phyloP scores from a whole-genome alignment of 1,139 yeast species.

The Kodamaea derodonti region DNA sequence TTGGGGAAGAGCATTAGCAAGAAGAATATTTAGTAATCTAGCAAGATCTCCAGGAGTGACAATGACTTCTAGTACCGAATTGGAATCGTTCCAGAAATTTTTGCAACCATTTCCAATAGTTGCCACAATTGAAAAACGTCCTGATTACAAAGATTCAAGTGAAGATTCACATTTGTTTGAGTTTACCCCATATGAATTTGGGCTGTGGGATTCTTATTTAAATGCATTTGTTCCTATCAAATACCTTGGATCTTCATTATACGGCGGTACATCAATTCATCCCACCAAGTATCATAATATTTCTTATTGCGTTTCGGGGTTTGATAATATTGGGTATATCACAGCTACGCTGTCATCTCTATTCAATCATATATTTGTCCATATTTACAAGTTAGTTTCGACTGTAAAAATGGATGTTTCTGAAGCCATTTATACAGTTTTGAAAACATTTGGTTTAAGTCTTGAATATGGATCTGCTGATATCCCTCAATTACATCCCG shows the following conservation, averaged over 20 bases:
- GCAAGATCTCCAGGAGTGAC: slow-evolving; percentile 37
- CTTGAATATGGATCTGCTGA: slow-evolving; percentile 16
- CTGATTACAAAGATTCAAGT: slow-evolving; percentile 18
- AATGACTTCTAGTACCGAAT: slow-evolving; percentile 25
- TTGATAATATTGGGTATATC: slow-evolving; percentile 70
- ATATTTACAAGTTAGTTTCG: slow-evolving; percentile 42
- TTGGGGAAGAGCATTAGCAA: slow-evolving; percentile 62
- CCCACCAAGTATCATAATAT: slow-evolving; percentile 20
- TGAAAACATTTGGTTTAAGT: slow-evolving; percentile 47
- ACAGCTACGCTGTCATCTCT: slow-evolving; percentile 72
- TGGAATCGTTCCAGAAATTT: slow-evolving; percentile 25
- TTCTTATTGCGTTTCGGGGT: slow-evolving; percentile 49
- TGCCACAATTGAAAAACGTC: slow-evolving; percentile 32
- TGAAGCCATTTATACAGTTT: slow-evolving; percentile 39
- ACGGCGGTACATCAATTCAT: slow-evolving; percentile 22
- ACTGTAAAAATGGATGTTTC: slow-evolving; percentile 35
- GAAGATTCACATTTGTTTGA: slow-evolving; percentile 40
- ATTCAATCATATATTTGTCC: slow-evolving; percentile 53
- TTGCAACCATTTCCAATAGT: slow-evolving; percentile 44
- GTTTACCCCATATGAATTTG: slow-evolving; percentile 66
- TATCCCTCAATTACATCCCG: slow-evolving; percentile 43
- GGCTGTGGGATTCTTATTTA: slow-evolving; percentile 57
- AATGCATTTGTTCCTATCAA: slow-evolving; percentile 49
- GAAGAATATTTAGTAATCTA: slow-evolving; percentile 38
- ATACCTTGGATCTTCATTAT: slow-evolving; percentile 52